phyloP scores from a whole-genome alignment of 116 monocot genomes.

The Papilionanthe hybrid region DNA sequence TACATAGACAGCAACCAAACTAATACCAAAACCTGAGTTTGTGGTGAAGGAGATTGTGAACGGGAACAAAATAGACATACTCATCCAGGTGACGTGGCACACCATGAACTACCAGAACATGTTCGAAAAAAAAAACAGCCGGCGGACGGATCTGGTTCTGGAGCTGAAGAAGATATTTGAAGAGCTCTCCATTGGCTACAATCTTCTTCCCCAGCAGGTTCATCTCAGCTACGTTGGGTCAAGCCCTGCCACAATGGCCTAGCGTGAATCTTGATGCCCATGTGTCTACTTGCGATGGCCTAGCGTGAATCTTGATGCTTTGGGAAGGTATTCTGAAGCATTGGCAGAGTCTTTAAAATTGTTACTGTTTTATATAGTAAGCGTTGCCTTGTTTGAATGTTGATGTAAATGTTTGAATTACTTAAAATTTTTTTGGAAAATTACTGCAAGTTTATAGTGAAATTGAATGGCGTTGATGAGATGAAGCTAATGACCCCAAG shows the following conservation, averaged over 20 bases:
- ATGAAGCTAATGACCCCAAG: too few species aligned
- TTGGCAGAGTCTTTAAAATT: too few species aligned
- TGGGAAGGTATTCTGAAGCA: too few species aligned
- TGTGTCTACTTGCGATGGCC: too few species aligned
- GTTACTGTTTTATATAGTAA: too few species aligned
- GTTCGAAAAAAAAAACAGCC: constrained; percentile 55
- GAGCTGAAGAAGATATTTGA: constrained; percentile 86
- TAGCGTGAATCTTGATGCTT: too few species aligned
- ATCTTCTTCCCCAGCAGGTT: constrained; percentile 72
- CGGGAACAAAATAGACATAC: constrained; percentile 53
- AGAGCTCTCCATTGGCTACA: constrained; percentile 62
- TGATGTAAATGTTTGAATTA: too few species aligned
- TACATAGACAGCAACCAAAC: constrained; percentile 70
- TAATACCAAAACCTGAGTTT: constrained; percentile 70
- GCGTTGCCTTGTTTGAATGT: too few species aligned
- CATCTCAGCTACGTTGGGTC: constrained; percentile 38
- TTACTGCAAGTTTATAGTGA: too few species aligned
- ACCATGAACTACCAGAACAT: constrained; percentile 81
- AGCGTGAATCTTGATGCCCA: background rate
- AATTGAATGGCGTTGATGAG: too few species aligned
- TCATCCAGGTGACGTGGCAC: constrained; percentile 46
- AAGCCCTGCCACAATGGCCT: constrained; percentile 5
- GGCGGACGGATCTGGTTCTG: constrained; percentile 68
- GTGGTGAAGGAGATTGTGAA: constrained; percentile 67
- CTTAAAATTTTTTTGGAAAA: too few species aligned